These are phyloP conservation scores for Emericellopsis terricola DNA, from an alignment of 495 filamentous ascomycete genomes.

Conservation along the genomic window DNA sequence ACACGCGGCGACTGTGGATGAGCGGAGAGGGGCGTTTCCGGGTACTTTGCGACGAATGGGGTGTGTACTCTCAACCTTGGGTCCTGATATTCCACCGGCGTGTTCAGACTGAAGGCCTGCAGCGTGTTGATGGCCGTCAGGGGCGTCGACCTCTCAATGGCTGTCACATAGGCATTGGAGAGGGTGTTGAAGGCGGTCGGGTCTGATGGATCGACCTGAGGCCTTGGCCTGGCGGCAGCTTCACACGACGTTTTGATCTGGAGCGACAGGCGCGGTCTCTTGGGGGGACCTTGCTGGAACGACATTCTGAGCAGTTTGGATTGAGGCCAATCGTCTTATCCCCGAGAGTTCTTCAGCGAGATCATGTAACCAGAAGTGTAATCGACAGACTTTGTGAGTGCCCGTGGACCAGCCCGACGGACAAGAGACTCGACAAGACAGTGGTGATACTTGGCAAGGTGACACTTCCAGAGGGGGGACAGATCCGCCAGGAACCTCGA, in stretches of 20 bases:
- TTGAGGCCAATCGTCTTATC: neutral
- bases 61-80: slow-evolving; percentile 12
- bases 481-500: neutral
- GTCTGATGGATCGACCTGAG: slow-evolving; percentile 39
- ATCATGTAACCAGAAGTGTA: neutral
- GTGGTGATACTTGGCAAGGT: neutral
- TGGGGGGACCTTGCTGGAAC: slow-evolving; percentile 24
- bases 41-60: slow-evolving; percentile 20
- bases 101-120: neutral
- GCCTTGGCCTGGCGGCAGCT: slow-evolving; percentile 13
- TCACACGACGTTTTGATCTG: slow-evolving; percentile 39
- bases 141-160: slow-evolving; percentile 46
- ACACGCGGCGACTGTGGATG: slow-evolving; percentile 22
- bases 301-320: slow-evolving; percentile 9
- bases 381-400: neutral
- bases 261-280: slow-evolving; percentile 62
- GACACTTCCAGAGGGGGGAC: neutral
- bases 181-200: slow-evolving; percentile 72
- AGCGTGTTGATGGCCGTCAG: slow-evolving; percentile 18
- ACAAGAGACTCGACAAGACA: neutral
- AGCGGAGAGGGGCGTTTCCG: slow-evolving; percentile 26
- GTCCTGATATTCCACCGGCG: neutral
- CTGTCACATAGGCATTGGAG: slow-evolving; percentile 55
- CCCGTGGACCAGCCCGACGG: neutral
- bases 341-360: neutral